Evolutionary conservation across 1,284 basidiomycete species (phyloP).

Genomic region (Rhodofomes roseus): DNA sequence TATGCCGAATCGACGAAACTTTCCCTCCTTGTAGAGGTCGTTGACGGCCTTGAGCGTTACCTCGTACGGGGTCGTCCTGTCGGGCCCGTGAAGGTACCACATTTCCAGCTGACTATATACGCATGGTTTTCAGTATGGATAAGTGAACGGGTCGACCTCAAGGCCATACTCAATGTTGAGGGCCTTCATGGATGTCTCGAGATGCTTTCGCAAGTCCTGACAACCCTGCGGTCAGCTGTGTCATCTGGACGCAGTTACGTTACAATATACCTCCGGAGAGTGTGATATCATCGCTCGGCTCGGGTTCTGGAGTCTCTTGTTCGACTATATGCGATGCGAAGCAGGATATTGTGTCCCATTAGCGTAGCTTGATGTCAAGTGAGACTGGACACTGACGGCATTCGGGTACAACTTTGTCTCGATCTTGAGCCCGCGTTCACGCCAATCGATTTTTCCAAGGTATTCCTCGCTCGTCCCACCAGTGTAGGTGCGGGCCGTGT

Average conservation of each 20-base stretch:
- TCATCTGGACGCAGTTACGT: too few species aligned
- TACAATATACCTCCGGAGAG: conserved; percentile 16
- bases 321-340: conserved; percentile 3
- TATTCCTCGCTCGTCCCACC: conserved; percentile 47
- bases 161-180: conserved; percentile 41
- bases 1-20: conserved; percentile 43
- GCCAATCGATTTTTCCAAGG: conserved; percentile 34
- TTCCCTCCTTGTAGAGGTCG: conserved; percentile 47
- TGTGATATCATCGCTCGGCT: conserved; percentile 12
- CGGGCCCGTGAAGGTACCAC: conserved; percentile 55
- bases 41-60: conserved; percentile 46
- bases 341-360: background rate
- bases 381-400: conserved; percentile 5
- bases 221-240: too few species aligned
- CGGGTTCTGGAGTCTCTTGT: conserved; percentile 6
- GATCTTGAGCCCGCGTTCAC: conserved; percentile 42
- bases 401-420: conserved; percentile 34
- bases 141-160: background rate
- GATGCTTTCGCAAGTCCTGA: conserved; percentile 38
- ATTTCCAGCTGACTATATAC: conserved; percentile 34
- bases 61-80: conserved; percentile 43
- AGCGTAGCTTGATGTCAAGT: background rate
- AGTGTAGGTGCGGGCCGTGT: conserved; percentile 48
- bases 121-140: background rate
- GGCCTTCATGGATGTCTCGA: conserved; percentile 42